Percentiles rank a stretch among this genome's conserved stretches.
Evolutionary conservation across 1,284 basidiomycete genomes (phyloP).

Genomic region (Trichosporon asahii): DNA sequence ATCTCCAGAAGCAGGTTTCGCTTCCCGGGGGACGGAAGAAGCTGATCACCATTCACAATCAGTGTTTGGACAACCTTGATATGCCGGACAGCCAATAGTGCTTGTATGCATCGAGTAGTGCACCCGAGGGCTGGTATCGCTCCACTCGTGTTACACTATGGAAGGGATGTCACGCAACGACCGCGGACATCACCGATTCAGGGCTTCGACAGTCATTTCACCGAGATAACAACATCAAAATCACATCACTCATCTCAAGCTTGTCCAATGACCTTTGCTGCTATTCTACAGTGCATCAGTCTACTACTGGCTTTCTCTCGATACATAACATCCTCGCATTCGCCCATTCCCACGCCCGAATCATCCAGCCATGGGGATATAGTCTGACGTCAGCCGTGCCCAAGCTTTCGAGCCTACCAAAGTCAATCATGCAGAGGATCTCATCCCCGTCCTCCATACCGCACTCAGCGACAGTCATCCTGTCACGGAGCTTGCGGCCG

Average conservation of each 20-base stretch:
- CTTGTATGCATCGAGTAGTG: not conserved
- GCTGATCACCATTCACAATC: not conserved
- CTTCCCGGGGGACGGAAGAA: not conserved
- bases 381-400: not conserved
- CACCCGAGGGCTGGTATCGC: too few species aligned
- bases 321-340: too few species aligned
- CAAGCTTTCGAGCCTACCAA: not conserved
- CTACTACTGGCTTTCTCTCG: too few species aligned
- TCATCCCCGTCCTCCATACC: not conserved
- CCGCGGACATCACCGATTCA: not conserved
- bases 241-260: too few species aligned
- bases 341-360: not conserved
- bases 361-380: not conserved
- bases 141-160: too few species aligned
- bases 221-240: not conserved
- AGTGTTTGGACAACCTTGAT: not conserved
- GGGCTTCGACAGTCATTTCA: not conserved
- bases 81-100: not conserved
- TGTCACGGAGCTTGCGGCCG: not conserved
- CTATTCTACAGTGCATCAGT: not conserved
- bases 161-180: too few species aligned
- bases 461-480: not conserved
- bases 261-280: too few species aligned
- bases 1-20: not conserved
- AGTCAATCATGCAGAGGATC: not conserved